Evolutionary conservation across 2,329 filamentous ascomycete species (phyloP).

Genomic region (Fusarium sterilihyphosum): DNA sequence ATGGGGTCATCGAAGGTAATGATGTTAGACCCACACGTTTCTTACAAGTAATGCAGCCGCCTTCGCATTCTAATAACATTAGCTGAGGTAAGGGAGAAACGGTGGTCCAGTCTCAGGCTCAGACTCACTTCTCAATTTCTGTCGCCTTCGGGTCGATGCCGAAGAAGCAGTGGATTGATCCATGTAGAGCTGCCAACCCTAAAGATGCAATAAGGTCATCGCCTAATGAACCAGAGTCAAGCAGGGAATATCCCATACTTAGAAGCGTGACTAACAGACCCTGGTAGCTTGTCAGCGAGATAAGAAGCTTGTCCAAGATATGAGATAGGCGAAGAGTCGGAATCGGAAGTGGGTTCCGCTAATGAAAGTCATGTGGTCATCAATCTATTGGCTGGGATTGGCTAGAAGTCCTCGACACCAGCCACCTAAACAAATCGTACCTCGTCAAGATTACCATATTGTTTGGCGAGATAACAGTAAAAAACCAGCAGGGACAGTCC

Average conservation of each 20-base stretch:
- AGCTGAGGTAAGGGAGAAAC: neutral
- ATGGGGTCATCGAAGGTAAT: accelerated
- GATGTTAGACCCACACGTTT: neutral
- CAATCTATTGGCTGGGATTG: neutral
- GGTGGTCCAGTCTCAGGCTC: no score
- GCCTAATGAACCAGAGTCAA: neutral
- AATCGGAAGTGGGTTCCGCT: neutral
- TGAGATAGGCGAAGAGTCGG: neutral
- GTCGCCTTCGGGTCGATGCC: neutral
- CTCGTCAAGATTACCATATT: neutral
- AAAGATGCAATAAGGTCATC: no score
- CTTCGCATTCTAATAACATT: neutral
- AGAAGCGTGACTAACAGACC: neutral
- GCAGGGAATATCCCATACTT: neutral
- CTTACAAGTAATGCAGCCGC: constrained; percentile 1
- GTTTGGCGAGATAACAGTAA: neutral
- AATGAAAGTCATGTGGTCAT: neutral
- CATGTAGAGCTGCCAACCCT: neutral
- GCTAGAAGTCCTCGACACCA: neutral
- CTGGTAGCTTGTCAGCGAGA: neutral
- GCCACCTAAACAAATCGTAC: neutral
- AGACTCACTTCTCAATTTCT: neutral
- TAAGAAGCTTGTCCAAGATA: neutral
- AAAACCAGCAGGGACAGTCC: neutral
- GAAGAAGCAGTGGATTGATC: neutral